Evolutionary conservation across 495 filamentous ascomycete species (phyloP).

Genomic region (Daldinia grandis): DNA sequence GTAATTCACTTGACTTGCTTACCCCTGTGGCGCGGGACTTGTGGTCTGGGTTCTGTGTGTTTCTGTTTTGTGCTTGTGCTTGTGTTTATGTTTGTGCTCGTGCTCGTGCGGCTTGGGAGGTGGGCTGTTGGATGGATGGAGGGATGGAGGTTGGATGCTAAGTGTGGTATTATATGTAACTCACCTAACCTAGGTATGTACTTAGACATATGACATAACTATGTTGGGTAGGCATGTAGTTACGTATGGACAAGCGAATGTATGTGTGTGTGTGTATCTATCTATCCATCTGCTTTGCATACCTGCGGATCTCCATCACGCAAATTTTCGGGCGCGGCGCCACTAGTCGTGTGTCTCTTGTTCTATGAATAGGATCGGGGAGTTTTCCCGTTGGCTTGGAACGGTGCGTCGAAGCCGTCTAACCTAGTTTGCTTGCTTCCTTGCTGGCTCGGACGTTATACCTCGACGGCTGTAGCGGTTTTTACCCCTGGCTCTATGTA

Average conservation of each 20-base stretch:
- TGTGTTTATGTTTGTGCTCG: background rate
- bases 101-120: background rate
- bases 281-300: background rate
- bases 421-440: background rate
- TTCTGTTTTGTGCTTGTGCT: background rate
- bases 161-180: background rate
- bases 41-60: background rate
- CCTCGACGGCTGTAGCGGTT: background rate
- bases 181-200: background rate
- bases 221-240: background rate
- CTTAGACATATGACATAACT: background rate
- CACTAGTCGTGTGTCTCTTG: background rate
- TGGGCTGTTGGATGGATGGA: background rate
- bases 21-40: background rate
- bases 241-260: background rate
- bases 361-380: slow-evolving; percentile 25
- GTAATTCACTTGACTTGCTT: background rate
- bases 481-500: background rate
- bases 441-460: no score
- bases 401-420: background rate
- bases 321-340: background rate
- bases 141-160: background rate
- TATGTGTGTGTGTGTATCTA: no score
- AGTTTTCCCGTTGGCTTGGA: background rate
- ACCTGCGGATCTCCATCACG: background rate